phyloP scores from a whole-genome alignment of 163 green algal species.

The Scenedesmus sp. region DNA sequence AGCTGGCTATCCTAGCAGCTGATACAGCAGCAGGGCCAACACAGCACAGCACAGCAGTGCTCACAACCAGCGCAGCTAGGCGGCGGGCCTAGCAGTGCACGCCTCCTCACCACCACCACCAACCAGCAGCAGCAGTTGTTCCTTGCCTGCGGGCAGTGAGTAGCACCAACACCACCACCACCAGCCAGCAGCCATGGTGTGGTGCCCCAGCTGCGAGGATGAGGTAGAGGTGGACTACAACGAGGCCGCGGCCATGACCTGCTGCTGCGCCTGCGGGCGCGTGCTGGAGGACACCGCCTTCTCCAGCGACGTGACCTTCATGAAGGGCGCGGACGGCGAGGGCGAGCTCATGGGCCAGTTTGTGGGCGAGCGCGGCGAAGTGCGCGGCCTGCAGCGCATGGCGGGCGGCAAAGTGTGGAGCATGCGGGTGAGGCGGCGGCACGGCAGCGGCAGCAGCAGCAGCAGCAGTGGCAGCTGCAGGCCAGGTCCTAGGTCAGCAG shows the following conservation, averaged over 20 bases:
- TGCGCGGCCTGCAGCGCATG: conserved; percentile 72
- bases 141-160: not conserved
- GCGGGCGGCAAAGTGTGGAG: conserved; percentile 76
- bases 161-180: not conserved
- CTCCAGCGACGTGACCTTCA: conserved; percentile 86
- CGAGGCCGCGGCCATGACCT: conserved; percentile 85
- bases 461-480: not conserved
- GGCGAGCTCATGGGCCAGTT: conserved; percentile 81
- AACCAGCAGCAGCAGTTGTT: not conserved
- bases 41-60: not conserved
- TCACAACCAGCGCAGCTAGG: not conserved
- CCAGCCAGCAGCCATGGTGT: conserved; percentile 64
- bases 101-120: not conserved
- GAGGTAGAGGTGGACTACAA: conserved; percentile 85
- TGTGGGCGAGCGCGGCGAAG: conserved; percentile 75
- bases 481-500: not conserved
- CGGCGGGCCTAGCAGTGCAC: not conserved
- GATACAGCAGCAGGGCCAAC: not conserved
- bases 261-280: conserved; percentile 87
- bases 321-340: conserved; percentile 86
- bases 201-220: conserved; percentile 76
- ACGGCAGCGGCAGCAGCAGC: not conserved
- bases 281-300: conserved; percentile 93
- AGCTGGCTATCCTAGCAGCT: not conserved
- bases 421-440: conserved; percentile 57